Evolutionary conservation across 1,284 basidiomycete species (phyloP).

Genomic region (Sanghuangporus weigelae): DNA sequence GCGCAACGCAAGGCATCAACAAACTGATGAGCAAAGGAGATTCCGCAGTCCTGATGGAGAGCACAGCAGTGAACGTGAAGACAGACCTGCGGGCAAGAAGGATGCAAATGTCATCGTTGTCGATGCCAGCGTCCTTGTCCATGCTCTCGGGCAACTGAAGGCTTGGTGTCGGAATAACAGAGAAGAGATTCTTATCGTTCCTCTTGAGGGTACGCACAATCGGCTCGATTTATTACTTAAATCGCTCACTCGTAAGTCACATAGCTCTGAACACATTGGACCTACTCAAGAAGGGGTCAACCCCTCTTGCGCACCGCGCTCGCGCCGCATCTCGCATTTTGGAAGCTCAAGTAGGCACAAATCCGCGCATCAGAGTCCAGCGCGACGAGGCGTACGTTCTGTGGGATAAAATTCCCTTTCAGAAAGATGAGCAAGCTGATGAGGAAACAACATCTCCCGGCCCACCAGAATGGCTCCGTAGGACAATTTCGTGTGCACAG

Average conservation of each 20-base stretch:
- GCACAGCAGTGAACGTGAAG: constrained; percentile 29
- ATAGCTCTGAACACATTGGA: constrained; percentile 89
- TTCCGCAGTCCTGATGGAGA: constrained; percentile 16
- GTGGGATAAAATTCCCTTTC: constrained; percentile 64
- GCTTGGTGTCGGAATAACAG: constrained; percentile 72
- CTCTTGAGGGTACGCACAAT: constrained; percentile 73
- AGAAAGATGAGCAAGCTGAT: constrained; percentile 22
- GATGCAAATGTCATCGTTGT: constrained; percentile 75
- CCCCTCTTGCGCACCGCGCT: constrained; percentile 72
- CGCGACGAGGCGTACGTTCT: constrained; percentile 72
- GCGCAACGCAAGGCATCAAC: constrained; percentile 4
- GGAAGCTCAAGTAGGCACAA: constrained; percentile 76
- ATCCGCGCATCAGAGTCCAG: constrained; percentile 72
- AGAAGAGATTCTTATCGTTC: constrained; percentile 71
- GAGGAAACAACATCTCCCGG: constrained; percentile 24
- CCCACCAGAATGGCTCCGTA: constrained; percentile 71
- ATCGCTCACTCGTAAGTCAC: neutral
- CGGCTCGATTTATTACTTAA: neutral
- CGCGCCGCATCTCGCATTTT: constrained; percentile 77
- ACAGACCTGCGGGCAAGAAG: constrained; percentile 38
- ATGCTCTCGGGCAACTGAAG: constrained; percentile 77
- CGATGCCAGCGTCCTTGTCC: constrained; percentile 84
- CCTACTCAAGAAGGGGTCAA: constrained; percentile 86
- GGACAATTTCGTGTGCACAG: constrained; percentile 72
- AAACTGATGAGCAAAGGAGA: constrained; percentile 14